Evolutionary conservation across 768 basidiomycete species (phyloP).

Genomic region (Hysterangium stoloniferum): DNA sequence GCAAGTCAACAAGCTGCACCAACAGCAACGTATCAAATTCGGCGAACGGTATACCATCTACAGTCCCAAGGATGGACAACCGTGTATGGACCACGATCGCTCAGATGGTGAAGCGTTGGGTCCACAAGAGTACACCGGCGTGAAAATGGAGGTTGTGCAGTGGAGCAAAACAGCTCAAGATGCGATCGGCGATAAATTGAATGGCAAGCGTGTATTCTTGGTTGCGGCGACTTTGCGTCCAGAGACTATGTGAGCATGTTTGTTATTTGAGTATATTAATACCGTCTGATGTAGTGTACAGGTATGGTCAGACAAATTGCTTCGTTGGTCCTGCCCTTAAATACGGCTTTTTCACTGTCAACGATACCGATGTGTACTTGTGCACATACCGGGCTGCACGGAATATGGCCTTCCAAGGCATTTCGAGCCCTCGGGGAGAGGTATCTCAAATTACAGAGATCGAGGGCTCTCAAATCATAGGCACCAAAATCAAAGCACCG

Average conservation of each 20-base stretch:
- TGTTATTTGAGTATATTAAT: background rate
- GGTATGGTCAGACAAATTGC: slow-evolving; percentile 98
- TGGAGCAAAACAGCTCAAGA: slow-evolving; percentile 70
- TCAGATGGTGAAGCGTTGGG: slow-evolving; percentile 90
- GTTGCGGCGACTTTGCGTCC: slow-evolving; percentile 96
- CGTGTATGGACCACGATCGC: slow-evolving; percentile 99
- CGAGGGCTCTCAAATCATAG: slow-evolving; percentile 71
- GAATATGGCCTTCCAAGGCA: slow-evolving; percentile 97
- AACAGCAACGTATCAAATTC: slow-evolving; percentile 90
- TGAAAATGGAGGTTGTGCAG: slow-evolving; percentile 89
- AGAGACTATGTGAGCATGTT: slow-evolving; percentile 73
- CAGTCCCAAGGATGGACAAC: slow-evolving; percentile 97
- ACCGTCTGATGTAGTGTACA: slow-evolving; percentile 22
- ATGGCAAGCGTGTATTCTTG: slow-evolving; percentile 76
- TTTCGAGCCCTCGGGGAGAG: slow-evolving; percentile 63
- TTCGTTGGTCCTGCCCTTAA: slow-evolving; percentile 88
- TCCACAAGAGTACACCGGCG: slow-evolving; percentile 89
- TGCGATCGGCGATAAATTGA: slow-evolving; percentile 58
- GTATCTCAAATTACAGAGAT: slow-evolving; percentile 69
- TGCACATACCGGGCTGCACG: slow-evolving; percentile 85
- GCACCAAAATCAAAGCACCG: slow-evolving; percentile 86
- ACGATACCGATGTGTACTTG: slow-evolving; percentile 81
- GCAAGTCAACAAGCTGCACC: slow-evolving; percentile 92
- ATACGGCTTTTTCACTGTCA: slow-evolving; percentile 87
- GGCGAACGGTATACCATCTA: slow-evolving; percentile 98